Base-by-base conservation (phyloP, 441 rosid species). In the Rhodomyrtus psidioides region DNA sequence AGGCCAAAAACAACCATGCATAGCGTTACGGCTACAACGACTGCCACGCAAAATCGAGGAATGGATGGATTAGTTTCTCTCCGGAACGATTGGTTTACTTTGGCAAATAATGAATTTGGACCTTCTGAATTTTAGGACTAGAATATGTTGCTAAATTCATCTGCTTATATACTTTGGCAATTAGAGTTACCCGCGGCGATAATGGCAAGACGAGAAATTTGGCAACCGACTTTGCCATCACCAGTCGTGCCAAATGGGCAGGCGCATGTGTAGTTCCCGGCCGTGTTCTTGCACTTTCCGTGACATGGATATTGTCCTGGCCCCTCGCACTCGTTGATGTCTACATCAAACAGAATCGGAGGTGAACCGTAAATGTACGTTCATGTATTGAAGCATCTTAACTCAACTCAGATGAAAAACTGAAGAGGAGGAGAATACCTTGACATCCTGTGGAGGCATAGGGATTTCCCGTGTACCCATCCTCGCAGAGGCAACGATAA, bases 1-100 rank as follows among this genome's bases (percentile, higher is more conserved):
- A 58, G 62, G 30, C 17, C 62, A 58, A 0, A 26, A 0, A n/a
- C 30, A 26, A 58, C 0, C 1, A 58, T n/a, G 1, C 1, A 6
- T 3, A 14, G 13, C 0, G 4, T n/a, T n/a, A 15, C 21, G 21
- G 21, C 3, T 15, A 26, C 65, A n/a, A 58, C 3, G 65, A 0
- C 65, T 14, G 65, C 65, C 65, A n/a, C 70, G 15, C 65, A n/a
- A n/a, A n/a, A 6, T 58, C n/a, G 2, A 0, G 9, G 4, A 58
- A 0, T n/a, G 34, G 5, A 58, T 58, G 34, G 9, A 13, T 58
- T 6, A 58, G 58, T 23, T 55, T 55, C 26, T 55, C 26, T 53
- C 16, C 17, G 16, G 6, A 53, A 14, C 16, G 16, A 53, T 53
- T 55, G 58, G 23, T 19, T 55, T 55, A 55, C 58, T 55, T 55